Percentiles rank a stretch among this genome's conserved stretches.
These are phyloP conservation scores for Populus trichocarpa DNA, from an alignment of 441 rosid genomes.

Conservation along the genomic window DNA sequence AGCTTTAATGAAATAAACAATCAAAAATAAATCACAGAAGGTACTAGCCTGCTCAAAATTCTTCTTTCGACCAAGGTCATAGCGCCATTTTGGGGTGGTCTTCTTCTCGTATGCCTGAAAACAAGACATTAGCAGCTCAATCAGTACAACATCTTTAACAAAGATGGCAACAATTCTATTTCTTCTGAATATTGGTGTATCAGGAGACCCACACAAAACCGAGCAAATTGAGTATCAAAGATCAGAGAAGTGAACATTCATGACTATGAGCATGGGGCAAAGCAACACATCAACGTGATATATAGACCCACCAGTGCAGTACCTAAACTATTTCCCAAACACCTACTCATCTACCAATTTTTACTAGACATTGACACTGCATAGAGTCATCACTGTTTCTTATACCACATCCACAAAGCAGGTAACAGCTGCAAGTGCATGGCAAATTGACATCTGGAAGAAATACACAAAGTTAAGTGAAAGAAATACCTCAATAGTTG, in stretches of 20 bases:
- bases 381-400: not conserved
- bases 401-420: not conserved
- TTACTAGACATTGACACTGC: not conserved
- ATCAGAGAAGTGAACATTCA: not conserved
- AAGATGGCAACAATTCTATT: not conserved
- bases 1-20: constrained; percentile 1
- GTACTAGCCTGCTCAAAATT: constrained; percentile 73
- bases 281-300: not conserved
- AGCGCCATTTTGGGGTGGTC: constrained; percentile 75
- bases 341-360: not conserved
- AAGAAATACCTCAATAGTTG: constrained; percentile 75
- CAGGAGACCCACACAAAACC: not conserved
- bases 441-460: not conserved
- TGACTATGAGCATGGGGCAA: not conserved
- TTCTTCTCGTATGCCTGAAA: constrained; percentile 87
- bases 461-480: constrained; percentile 1
- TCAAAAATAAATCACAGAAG: constrained; percentile 10
- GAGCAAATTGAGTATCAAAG: not conserved
- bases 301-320: not conserved
- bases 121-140: constrained; percentile 15
- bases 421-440: not conserved
- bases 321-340: not conserved
- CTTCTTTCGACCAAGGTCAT: constrained; percentile 72
- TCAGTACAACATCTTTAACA: constrained; percentile 1
- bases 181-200: not conserved